Evolutionary conservation across 441 rosid species (phyloP), one percentile per base, ranked within the genome.

Genomic region (Bocquillonia castaneifolia): DNA sequence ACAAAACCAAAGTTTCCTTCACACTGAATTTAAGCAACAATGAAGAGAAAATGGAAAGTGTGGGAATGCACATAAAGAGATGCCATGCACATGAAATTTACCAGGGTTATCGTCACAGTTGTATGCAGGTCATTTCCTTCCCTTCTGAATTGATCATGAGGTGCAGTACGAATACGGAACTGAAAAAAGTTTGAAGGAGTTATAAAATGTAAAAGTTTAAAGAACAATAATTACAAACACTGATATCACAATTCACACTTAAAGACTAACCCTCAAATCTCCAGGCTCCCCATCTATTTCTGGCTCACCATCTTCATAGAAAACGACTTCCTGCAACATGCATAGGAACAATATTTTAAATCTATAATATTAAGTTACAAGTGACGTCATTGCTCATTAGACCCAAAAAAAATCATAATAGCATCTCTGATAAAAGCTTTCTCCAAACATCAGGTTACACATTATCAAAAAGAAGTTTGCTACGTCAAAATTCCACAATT

Each of bases 301-400:
- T 34, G 97, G 98, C 54, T 94, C 99, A 28, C 98, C 99, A 26
- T 94, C 98, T 76, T 94, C 99, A 50, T 85, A 92, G 76, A 94
- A 92, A 66, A 85, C 90, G 52, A 94, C 91, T 79, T 92, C 99
- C 97, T 94, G 80, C 26, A 70, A 74, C 22, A 75, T 10, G 63
- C 39, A 72, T 29, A 20, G 50, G 34, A 55, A 61, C 10, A 32
- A 22, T 67, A 51, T 12, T 32, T 37, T n/a, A 28, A 64, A 68
- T 45, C 5, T 23, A 25, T 59, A 23, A 31, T 53, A 25, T 5
- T n/a, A 12, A 6, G 36, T 31, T 9, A 63, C 14, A 66, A 66
- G 22, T 20, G 45, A 18, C 18, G 65, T 2, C 8, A 20, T 34
- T 18, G 1, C 15, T 17, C n/a, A n/a, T n/a, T n/a, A 22, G 12